Percentiles rank a stretch among this genome's conserved stretches.
phyloP scores from a whole-genome alignment of 1,139 yeast genomes.

The Zygosaccharomyces pseudobailii region DNA sequence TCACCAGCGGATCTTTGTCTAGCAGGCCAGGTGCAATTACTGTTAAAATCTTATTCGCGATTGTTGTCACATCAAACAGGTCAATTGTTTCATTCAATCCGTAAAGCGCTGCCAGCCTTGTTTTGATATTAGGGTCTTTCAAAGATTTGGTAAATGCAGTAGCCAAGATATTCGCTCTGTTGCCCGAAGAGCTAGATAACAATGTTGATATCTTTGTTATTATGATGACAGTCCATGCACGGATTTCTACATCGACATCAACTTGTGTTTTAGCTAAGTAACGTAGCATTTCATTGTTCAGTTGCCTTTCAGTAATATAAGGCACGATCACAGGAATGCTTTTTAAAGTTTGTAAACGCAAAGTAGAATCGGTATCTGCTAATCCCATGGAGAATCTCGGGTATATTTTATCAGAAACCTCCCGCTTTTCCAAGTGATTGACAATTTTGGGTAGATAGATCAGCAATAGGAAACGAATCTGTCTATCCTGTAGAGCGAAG shows the following conservation, averaged over 20 bases:
- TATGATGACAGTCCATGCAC: conserved; percentile 80
- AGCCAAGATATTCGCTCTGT: conserved; percentile 64
- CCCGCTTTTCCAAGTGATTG: conserved; percentile 49
- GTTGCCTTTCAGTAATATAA: conserved; percentile 69
- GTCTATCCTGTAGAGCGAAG: conserved; percentile 67
- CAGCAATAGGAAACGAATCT: conserved; percentile 66
- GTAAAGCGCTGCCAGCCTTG: conserved; percentile 70
- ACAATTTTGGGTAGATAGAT: conserved; percentile 57
- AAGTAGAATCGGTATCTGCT: conserved; percentile 73
- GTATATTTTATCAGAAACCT: conserved; percentile 67
- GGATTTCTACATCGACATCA: conserved; percentile 75
- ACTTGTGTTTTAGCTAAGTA: conserved; percentile 82
- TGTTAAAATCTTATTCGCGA: conserved; percentile 78
- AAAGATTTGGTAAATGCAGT: conserved; percentile 85
- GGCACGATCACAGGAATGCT: conserved; percentile 62
- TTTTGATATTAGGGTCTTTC: conserved; percentile 72
- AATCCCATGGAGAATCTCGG: conserved; percentile 70
- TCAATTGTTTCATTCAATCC: conserved; percentile 67
- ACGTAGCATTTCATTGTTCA: conserved; percentile 80
- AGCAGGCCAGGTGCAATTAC: conserved; percentile 79
- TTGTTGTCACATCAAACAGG: conserved; percentile 67
- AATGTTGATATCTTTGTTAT: conserved; percentile 65
- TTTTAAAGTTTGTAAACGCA: conserved; percentile 77
- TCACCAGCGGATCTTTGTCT: conserved; percentile 66
- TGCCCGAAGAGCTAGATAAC: conserved; percentile 50